Evolutionary conservation across 495 filamentous ascomycete species (phyloP).

Genomic region (Articulospora tetracladia): DNA sequence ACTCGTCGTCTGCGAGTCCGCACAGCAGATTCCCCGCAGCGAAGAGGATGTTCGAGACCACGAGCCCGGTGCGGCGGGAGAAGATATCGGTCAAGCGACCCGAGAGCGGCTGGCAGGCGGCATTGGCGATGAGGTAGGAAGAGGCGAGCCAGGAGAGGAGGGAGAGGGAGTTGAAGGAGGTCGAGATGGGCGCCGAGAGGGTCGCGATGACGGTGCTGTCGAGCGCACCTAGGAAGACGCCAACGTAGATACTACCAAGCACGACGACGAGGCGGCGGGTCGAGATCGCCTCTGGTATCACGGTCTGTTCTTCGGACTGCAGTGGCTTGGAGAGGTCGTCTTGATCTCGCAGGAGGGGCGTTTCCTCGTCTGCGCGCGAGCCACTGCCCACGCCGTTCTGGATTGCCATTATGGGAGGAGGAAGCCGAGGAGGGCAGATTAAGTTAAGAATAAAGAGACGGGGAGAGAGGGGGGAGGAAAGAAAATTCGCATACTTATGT

Average conservation of each 20-base stretch:
- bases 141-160: conserved; percentile 88
- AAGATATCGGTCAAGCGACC: conserved; percentile 90
- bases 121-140: conserved; percentile 86
- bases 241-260: conserved; percentile 61
- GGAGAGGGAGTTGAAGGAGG: conserved; percentile 78
- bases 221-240: conserved; percentile 79
- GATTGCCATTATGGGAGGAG: conserved; percentile 4
- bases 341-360: conserved; percentile 25
- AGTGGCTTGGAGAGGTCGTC: background rate
- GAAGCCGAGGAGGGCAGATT: background rate
- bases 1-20: conserved; percentile 67
- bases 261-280: conserved; percentile 44
- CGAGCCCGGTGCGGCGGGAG: conserved; percentile 68
- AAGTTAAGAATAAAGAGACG: background rate
- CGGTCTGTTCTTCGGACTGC: conserved; percentile 10
- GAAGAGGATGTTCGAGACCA: conserved; percentile 80
- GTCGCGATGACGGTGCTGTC: conserved; percentile 86
- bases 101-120: conserved; percentile 79
- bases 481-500: conserved; percentile 9
- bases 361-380: conserved; percentile 16
- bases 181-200: conserved; percentile 78
- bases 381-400: background rate
- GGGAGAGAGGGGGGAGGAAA: background rate
- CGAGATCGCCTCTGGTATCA: conserved; percentile 42
- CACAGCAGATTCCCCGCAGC: conserved; percentile 80